Evolutionary conservation across 805 yeast genomes (phyloP).

Genomic region (Pichia deserticola): DNA sequence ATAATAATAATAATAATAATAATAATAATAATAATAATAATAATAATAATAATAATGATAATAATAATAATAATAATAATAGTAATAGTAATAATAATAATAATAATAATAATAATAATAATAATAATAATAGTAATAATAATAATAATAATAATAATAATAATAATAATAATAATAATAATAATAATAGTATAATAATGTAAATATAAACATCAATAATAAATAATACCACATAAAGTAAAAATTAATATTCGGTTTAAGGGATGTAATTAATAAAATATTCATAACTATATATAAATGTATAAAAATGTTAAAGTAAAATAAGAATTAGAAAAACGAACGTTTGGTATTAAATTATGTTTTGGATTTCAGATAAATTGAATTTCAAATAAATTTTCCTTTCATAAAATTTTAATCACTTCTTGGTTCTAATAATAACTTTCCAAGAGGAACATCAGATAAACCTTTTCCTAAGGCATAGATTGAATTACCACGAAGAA

Average conservation of each 20-base stretch:
- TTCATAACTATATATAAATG: too few species aligned
- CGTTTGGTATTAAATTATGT: too few species aligned
- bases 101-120: not conserved
- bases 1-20: not conserved
- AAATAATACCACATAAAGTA: too few species aligned
- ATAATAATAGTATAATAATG: not conserved
- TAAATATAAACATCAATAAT: too few species aligned
- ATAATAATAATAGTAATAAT: not conserved
- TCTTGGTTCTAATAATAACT: conserved; percentile 55
- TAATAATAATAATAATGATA: not conserved
- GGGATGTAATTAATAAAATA: too few species aligned
- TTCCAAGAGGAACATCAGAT: conserved; percentile 50
- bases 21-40: not conserved
- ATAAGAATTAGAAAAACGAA: too few species aligned
- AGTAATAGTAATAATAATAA: not conserved
- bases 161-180: not conserved
- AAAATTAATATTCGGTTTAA: too few species aligned
- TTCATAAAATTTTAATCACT: conserved; percentile 1
- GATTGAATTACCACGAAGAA: conserved; percentile 67
- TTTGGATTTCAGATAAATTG: too few species aligned
- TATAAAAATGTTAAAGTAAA: too few species aligned
- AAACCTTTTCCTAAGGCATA: conserved; percentile 53
- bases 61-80: not conserved
- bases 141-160: not conserved
- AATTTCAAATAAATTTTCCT: too few species aligned